Percentiles rank a stretch among this genome's conserved stretches.
These are phyloP conservation scores for Lactuca saligna DNA, from an alignment of 129 eudicot genomes.

Conservation along the genomic window DNA sequence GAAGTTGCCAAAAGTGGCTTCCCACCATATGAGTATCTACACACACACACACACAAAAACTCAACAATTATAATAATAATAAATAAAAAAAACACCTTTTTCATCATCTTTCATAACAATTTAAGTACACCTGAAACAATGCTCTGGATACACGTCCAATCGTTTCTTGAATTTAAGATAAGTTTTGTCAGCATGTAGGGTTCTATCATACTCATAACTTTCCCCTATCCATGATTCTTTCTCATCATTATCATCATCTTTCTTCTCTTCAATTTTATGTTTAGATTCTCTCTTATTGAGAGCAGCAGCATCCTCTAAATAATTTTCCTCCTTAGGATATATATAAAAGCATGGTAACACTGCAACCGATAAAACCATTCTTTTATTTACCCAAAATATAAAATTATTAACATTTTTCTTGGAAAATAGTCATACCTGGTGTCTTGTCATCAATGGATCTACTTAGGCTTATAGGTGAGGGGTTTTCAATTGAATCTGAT, in stretches of 20 bases:
- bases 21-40: conserved; percentile 82
- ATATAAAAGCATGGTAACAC: conserved; percentile 89
- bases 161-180: conserved; percentile 96
- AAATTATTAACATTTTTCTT: neutral
- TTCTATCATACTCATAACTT: conserved; percentile 81
- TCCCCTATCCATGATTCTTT: conserved; percentile 80
- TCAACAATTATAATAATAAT: too few species aligned
- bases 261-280: conserved; percentile 40
- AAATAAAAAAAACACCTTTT: too few species aligned
- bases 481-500: conserved; percentile 20
- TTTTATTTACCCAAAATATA: neutral
- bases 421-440: conserved; percentile 40
- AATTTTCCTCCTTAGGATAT: conserved; percentile 54
- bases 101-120: too few species aligned
- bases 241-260: conserved; percentile 42
- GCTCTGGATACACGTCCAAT: conserved; percentile 77
- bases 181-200: conserved; percentile 82
- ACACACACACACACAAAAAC: neutral
- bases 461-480: conserved; percentile 25
- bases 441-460: conserved; percentile 36
- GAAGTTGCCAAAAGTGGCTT: conserved; percentile 66
- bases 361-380: conserved; percentile 41
- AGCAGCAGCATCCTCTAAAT: conserved; percentile 37
- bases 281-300: conserved; percentile 38
- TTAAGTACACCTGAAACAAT: conserved; percentile 68